Conservation (phyloP, 352 stramenopile species). For the Globisporangium carolinianum region DNA sequence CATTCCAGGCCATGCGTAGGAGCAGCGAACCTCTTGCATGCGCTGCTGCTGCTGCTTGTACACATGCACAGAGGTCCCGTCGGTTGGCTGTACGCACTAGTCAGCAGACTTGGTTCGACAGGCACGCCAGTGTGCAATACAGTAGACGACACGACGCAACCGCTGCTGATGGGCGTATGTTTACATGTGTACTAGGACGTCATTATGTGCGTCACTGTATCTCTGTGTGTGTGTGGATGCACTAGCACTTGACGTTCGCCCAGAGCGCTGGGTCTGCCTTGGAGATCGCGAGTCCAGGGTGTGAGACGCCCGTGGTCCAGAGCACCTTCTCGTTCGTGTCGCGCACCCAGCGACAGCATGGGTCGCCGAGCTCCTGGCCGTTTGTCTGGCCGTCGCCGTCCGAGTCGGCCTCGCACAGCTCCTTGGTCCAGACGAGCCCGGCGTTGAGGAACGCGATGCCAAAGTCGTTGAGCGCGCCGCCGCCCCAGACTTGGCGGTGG, state of each 20-base stretch:
- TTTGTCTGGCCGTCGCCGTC: constrained; percentile 42
- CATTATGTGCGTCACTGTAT: neutral
- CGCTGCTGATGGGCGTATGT: neutral
- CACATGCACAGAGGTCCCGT: too few relatives aligned
- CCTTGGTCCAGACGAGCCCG: constrained; percentile 20
- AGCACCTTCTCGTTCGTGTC: constrained; percentile 15
- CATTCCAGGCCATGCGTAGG: too few relatives aligned
- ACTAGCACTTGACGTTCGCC: constrained; percentile 6
- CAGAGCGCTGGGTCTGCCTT: constrained; percentile 17
- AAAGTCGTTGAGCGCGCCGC: constrained; percentile 26
- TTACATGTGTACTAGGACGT: neutral
- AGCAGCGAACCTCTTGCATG: too few relatives aligned
- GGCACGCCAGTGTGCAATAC: too few relatives aligned
- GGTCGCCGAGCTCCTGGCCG: constrained; percentile 51
- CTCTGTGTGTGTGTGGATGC: too few relatives aligned
- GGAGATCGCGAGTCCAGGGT: constrained; percentile 13
- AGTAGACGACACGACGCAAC: too few relatives aligned
- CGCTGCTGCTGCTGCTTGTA: too few relatives aligned
- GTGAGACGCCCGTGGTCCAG: constrained; percentile 11
- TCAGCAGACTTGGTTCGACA: too few relatives aligned
- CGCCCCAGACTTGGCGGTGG: constrained; percentile 12
- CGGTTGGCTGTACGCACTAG: too few relatives aligned
- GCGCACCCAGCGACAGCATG: constrained; percentile 23
- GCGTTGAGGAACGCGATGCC: constrained; percentile 17
- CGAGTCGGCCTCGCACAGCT: constrained; percentile 31